A percentile compares a stretch with the other conserved stretches of the same genome.
phyloP scores from a whole-genome alignment of 257 asterid species.

The Primulina eburnea region DNA sequence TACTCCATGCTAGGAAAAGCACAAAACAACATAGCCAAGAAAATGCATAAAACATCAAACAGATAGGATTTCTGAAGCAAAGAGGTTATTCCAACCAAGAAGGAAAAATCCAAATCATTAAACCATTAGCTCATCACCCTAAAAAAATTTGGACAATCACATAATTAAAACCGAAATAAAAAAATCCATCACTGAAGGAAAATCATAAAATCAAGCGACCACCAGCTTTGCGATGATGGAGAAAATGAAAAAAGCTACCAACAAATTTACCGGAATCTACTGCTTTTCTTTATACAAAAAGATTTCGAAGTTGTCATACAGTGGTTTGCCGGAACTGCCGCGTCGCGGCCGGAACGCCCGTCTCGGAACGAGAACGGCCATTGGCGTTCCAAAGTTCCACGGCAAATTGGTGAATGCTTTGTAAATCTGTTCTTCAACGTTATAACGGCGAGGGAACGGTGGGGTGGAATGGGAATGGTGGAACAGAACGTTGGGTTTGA shows the following conservation, averaged over 20 bases:
- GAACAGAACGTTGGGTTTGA: too few species aligned
- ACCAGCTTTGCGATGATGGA: constrained; percentile 29
- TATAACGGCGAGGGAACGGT: too few species aligned
- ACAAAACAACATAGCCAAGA: not conserved
- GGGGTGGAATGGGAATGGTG: too few species aligned
- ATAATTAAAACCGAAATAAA: constrained; percentile 31
- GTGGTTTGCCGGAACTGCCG: too few species aligned
- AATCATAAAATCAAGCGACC: constrained; percentile 16
- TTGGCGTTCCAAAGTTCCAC: too few species aligned
- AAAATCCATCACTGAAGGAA: constrained; percentile 21
- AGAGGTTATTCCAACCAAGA: not conserved
- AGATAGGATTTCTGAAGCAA: not conserved
- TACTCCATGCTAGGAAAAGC: not conserved
- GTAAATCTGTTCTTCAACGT: too few species aligned
- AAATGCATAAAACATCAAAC: not conserved
- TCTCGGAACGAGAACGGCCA: too few species aligned
- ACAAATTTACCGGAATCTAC: constrained; percentile 25
- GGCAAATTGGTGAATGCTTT: too few species aligned
- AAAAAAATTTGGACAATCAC: constrained; percentile 12
- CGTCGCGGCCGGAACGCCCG: too few species aligned
- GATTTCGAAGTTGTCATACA: too few species aligned
- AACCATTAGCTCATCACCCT: constrained; percentile 20
- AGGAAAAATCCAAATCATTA: constrained; percentile 1
- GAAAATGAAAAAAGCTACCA: constrained; percentile 3
- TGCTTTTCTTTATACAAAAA: constrained; percentile 23